These are phyloP conservation scores for Wallacemonas sp. DNA, from an alignment of 208 protist species.

Conservation along the genomic window DNA sequence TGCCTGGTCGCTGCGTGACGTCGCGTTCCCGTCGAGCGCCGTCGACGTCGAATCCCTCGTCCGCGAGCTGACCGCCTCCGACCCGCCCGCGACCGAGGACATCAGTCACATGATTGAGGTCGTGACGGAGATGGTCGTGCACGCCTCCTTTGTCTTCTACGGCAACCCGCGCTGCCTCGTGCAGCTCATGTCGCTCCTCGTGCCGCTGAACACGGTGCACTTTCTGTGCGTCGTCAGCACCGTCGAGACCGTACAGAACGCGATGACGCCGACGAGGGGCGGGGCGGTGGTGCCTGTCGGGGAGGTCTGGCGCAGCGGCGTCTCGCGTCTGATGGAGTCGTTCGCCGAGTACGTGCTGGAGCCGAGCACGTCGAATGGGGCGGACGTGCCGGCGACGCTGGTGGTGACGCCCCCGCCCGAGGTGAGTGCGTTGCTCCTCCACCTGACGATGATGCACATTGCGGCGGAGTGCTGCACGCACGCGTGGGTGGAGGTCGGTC, in stretches of 20 bases:
- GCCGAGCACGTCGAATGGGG: conserved; percentile 15
- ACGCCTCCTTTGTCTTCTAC: conserved; percentile 29
- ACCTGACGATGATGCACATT: conserved; percentile 18
- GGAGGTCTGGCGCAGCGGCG: conserved; percentile 19
- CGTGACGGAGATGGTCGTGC: conserved; percentile 33
- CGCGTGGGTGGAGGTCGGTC: conserved; percentile 1
- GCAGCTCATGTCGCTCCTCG: conserved; percentile 29
- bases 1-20: conserved; percentile 17
- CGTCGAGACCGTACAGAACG: conserved; percentile 13
- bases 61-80: conserved; percentile 1
- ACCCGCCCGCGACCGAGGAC: conserved; percentile 7
- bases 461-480: conserved; percentile 16
- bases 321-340: conserved; percentile 29
- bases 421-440: conserved; percentile 10
- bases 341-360: conserved; percentile 35
- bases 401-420: conserved; percentile 1
- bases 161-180: conserved; percentile 17
- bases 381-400: not conserved
- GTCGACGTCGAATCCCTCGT: not conserved
- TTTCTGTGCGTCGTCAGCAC: conserved; percentile 14
- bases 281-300: not conserved
- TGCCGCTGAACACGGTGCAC: conserved; percentile 20
- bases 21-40: conserved; percentile 14
- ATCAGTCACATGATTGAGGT: conserved; percentile 22
- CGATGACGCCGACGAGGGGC: not conserved